A percentile compares a stretch with the other conserved stretches of the same genome.
Evolutionary conservation across 192 early-diverging fungal species (phyloP).

Genomic region (Coemansia sp.): DNA sequence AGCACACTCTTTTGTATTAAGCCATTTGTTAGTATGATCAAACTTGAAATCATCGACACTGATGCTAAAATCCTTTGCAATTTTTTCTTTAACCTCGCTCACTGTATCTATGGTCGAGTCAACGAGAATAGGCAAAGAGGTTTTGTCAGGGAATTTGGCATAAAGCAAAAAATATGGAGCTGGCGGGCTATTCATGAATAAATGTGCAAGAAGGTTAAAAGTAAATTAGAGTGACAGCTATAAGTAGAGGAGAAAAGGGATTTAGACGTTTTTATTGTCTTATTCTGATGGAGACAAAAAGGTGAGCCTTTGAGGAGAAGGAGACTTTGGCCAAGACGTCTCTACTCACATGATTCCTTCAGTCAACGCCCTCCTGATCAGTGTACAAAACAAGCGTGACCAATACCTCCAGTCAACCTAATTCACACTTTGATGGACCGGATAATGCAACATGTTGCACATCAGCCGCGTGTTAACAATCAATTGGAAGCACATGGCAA

Average conservation of each 20-base stretch:
- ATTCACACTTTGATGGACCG: background rate
- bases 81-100: background rate
- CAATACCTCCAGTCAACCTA: background rate
- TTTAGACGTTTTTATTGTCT: too few relatives aligned
- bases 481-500: background rate
- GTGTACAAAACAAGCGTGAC: background rate
- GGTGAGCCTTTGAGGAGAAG: too few relatives aligned
- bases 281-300: too few relatives aligned
- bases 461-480: background rate
- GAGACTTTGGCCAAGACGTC: background rate
- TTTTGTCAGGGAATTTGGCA: background rate
- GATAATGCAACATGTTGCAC: background rate
- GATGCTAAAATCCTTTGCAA: background rate
- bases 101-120: background rate
- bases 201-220: background rate
- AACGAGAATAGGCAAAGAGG: background rate
- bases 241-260: background rate
- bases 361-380: background rate
- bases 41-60: background rate
- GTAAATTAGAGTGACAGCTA: background rate
- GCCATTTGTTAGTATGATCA: background rate
- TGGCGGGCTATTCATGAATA: background rate
- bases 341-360: background rate
- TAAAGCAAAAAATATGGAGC: background rate
- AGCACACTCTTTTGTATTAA: background rate